A percentile compares a stretch with the other conserved stretches of the same genome.
Evolutionary conservation across 2,329 filamentous ascomycete species (phyloP).

Genomic region (Drechslera avenae): DNA sequence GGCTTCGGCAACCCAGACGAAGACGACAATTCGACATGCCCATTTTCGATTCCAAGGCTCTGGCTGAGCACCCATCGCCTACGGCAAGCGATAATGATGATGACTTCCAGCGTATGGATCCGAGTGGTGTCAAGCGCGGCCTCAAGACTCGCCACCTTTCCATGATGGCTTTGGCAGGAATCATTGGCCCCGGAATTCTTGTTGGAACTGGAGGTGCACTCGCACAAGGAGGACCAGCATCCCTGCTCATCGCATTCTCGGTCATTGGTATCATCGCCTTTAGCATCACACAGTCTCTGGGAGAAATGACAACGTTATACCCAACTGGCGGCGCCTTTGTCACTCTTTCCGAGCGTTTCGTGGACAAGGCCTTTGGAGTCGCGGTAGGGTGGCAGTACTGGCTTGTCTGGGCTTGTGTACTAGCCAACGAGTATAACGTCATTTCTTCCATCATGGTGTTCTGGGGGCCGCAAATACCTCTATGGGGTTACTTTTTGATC

Average conservation of each 20-base stretch:
- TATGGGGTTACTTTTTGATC: conserved; percentile 51
- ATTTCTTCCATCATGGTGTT: conserved; percentile 69
- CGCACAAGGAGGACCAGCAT: conserved; percentile 70
- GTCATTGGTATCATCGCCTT: conserved; percentile 72
- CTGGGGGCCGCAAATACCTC: conserved; percentile 61
- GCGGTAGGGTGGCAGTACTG: conserved; percentile 44
- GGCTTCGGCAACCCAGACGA: too few relatives aligned
- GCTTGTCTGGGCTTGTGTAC: conserved; percentile 67
- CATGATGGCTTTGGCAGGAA: conserved; percentile 60
- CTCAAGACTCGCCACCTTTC: conserved; percentile 70
- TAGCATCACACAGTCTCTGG: conserved; percentile 73
- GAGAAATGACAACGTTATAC: conserved; percentile 75
- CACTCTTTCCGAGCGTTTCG: conserved; percentile 70
- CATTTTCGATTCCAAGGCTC: conserved; percentile 27
- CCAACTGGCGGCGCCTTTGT: conserved; percentile 74
- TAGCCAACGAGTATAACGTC: conserved; percentile 74
- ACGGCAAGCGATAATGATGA: conserved; percentile 29
- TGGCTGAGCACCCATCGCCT: conserved; percentile 21
- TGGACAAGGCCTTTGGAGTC: conserved; percentile 31
- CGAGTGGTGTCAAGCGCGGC: conserved; percentile 70
- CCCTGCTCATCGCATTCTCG: conserved; percentile 75
- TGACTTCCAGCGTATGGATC: conserved; percentile 54
- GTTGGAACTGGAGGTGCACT: conserved; percentile 74
- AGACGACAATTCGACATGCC: conserved; percentile 19
- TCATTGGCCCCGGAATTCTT: conserved; percentile 71